Conservation (phyloP, 345 rosid genomes). For the Rhodomyrtus tomentosa region DNA sequence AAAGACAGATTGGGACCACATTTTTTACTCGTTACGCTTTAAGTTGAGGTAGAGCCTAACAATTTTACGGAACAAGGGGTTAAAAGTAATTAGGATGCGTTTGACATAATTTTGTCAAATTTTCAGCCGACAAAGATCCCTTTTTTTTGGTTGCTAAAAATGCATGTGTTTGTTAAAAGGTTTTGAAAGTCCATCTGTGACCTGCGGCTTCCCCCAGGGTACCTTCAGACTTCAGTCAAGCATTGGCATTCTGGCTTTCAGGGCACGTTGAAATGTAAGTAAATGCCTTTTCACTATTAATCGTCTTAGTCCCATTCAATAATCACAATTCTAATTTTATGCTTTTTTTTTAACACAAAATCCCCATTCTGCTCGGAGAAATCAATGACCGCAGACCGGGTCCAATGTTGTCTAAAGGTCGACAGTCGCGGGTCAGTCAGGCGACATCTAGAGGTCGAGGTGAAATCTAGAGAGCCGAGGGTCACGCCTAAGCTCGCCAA, state of each 20-base stretch:
- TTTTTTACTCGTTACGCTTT: not conserved
- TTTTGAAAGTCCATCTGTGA: not conserved
- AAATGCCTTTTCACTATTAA: not conserved
- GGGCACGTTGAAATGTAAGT: not conserved
- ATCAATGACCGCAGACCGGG: not conserved
- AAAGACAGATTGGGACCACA: not conserved
- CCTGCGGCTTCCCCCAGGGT: not conserved
- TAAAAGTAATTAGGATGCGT: rapidly evolving
- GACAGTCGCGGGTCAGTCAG: rapidly evolving
- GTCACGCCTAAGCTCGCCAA: not conserved
- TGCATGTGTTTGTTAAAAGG: not conserved
- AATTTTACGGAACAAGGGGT: not conserved
- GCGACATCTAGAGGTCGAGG: not conserved
- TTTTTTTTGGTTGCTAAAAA: not conserved
- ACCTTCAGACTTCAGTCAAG: not conserved
- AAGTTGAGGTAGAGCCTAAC: not conserved
- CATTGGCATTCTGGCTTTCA: not conserved
- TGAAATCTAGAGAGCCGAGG: not conserved
- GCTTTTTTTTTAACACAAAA: not conserved
- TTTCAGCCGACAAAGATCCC: rapidly evolving
- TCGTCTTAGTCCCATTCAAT: not conserved
- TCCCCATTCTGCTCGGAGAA: rapidly evolving
- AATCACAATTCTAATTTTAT: not conserved
- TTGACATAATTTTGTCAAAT: rapidly evolving
- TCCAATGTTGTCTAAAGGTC: not conserved